Evolutionary conservation across 1,284 basidiomycete species (phyloP).

Genomic region (Ceratobasidium sp.): DNA sequence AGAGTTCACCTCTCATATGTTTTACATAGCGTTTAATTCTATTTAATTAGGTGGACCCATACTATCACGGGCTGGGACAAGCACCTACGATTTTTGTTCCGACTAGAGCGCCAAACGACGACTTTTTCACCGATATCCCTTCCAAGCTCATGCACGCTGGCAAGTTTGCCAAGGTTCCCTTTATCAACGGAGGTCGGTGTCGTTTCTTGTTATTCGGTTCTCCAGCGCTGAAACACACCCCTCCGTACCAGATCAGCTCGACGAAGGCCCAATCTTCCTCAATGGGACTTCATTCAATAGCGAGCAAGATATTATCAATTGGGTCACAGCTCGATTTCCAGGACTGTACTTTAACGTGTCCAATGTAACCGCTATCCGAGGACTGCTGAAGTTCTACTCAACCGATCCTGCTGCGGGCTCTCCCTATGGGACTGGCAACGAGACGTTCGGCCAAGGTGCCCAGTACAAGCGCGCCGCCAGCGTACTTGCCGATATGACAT

Average conservation of each 20-base stretch:
- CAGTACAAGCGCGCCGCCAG: constrained; percentile 43
- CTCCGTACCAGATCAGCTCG: constrained; percentile 27
- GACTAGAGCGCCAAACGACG: constrained; percentile 54
- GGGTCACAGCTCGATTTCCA: constrained; percentile 12
- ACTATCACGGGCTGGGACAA: constrained; percentile 14
- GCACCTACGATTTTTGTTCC: constrained; percentile 20
- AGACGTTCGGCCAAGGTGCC: constrained; percentile 20
- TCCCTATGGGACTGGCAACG: constrained; percentile 35
- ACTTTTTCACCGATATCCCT: constrained; percentile 56
- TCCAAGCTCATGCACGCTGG: constrained; percentile 54
- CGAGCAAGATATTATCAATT: constrained; percentile 27
- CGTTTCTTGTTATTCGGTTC: not conserved
- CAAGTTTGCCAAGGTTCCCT: constrained; percentile 56
- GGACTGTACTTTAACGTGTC: not conserved
- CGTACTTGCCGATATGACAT: constrained; percentile 32
- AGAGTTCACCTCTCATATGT: no score
- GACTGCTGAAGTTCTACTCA: constrained; percentile 39
- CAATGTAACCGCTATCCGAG: not conserved
- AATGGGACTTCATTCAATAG: not conserved
- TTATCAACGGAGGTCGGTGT: constrained; percentile 55
- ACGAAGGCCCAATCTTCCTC: constrained; percentile 43
- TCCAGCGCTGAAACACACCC: not conserved
- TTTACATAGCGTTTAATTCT: no score
- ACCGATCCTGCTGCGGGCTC: constrained; percentile 25
- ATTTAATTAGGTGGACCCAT: constrained; percentile 18